Evolutionary conservation across 306 rosid species (phyloP).

Genomic region (Neltuma alba): DNA sequence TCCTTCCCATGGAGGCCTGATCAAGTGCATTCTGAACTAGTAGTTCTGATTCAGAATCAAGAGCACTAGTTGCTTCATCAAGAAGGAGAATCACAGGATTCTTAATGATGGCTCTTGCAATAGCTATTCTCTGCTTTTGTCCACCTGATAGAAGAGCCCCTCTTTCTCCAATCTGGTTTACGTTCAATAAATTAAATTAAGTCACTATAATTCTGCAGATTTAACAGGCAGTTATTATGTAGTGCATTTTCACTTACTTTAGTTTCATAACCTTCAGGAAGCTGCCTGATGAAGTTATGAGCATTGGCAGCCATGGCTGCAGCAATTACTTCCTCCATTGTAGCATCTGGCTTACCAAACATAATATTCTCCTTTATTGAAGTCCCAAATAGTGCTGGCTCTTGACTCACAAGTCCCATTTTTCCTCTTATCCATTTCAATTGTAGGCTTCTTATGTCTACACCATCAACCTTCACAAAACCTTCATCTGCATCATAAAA

Average conservation of each 20-base stretch:
- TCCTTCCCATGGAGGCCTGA: constrained; percentile 96
- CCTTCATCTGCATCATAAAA: constrained; percentile 87
- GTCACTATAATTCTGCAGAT: neutral
- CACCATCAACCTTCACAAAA: constrained; percentile 67
- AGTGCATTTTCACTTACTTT: constrained; percentile 48
- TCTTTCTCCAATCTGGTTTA: constrained; percentile 77
- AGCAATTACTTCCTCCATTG: constrained; percentile 77
- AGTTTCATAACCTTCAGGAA: constrained; percentile 91
- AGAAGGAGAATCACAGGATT: constrained; percentile 88
- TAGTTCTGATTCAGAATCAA: constrained; percentile 89
- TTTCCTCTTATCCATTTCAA: constrained; percentile 81
- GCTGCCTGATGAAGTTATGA: constrained; percentile 83
- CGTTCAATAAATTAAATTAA: constrained; percentile 17
- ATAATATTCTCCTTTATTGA: constrained; percentile 79
- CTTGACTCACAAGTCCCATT: constrained; percentile 98
- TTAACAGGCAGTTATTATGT: neutral
- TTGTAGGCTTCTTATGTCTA: constrained; percentile 63
- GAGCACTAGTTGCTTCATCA: constrained; percentile 99
- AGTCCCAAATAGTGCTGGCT: constrained; percentile 92
- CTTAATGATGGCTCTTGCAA: constrained; percentile 91
- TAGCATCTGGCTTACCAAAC: constrained; percentile 90
- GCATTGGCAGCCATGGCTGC: constrained; percentile 91
- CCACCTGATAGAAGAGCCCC: constrained; percentile 95
- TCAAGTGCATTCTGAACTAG: constrained; percentile 93
- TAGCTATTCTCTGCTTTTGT: constrained; percentile 90